phyloP scores from a whole-genome alignment of 345 rosid species.

The Murraya paniculata region DNA sequence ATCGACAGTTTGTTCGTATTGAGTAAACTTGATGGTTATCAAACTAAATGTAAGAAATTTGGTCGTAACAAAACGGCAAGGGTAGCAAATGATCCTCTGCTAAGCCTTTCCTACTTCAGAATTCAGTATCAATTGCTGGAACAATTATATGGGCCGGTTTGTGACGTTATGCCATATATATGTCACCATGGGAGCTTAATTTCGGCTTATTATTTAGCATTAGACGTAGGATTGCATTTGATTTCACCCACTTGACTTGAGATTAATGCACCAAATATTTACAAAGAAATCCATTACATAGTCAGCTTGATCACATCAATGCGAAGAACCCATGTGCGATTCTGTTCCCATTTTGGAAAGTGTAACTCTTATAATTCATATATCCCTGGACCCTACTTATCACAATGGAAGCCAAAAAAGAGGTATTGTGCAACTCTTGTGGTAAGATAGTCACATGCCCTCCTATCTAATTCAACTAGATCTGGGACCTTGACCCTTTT shows the following conservation, averaged over 20 bases:
- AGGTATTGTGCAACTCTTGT: background rate
- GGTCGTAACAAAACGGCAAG: background rate
- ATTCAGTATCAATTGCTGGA: background rate
- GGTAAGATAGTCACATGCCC: background rate
- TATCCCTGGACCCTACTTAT: background rate
- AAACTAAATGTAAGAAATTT: background rate
- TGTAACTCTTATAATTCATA: background rate
- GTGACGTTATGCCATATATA: background rate
- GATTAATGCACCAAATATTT: background rate
- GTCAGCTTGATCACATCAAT: background rate
- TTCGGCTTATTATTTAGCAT: background rate
- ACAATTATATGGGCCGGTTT: background rate
- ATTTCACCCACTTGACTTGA: background rate
- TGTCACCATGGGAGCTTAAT: background rate
- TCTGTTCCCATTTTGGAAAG: background rate
- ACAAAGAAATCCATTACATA: background rate
- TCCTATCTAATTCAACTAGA: background rate
- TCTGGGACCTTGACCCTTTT: background rate
- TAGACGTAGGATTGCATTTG: background rate
- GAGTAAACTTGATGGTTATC: background rate
- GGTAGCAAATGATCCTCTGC: background rate
- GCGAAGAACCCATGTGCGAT: background rate
- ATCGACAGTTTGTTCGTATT: background rate
- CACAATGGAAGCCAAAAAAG: background rate
- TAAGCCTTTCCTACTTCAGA: background rate